These are phyloP conservation scores for Sordariomycetes sp. DNA, from an alignment of 2,329 filamentous ascomycete species.

Conservation along the genomic window DNA sequence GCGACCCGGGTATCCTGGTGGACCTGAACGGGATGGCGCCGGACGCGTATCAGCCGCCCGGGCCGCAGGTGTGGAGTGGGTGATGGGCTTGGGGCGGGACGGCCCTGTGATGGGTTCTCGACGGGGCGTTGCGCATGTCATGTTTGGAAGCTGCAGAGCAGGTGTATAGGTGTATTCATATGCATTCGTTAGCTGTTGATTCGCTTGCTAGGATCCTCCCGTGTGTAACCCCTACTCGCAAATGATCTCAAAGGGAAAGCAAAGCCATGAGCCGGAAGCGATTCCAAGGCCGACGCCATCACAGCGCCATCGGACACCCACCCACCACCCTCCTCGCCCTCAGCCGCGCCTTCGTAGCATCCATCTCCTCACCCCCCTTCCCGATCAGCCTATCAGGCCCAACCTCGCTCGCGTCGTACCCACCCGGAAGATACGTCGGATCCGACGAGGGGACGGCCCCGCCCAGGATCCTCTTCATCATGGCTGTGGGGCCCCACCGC, in stretches of 20 bases:
- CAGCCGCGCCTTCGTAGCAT: background rate
- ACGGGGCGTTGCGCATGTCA: too few species aligned
- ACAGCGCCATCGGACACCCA: background rate
- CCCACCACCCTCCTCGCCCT: background rate
- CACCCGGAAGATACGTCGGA: constrained; percentile 33
- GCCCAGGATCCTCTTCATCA: constrained; percentile 30
- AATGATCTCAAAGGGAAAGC: too few species aligned
- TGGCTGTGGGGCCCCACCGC: constrained; percentile 33
- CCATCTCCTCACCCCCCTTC: constrained; percentile 11
- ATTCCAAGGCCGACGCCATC: background rate
- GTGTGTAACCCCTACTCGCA: too few species aligned
- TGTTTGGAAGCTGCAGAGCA: too few species aligned
- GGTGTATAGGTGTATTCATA: too few species aligned
- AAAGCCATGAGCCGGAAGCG: too few species aligned
- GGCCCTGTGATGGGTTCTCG: too few species aligned
- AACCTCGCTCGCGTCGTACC: constrained; percentile 26
- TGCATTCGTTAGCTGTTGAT: too few species aligned
- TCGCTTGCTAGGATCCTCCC: too few species aligned
- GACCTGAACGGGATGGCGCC: constrained; percentile 11
- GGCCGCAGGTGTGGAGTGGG: constrained; percentile 1
- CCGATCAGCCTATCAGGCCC: constrained; percentile 12
- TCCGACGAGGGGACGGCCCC: constrained; percentile 34
- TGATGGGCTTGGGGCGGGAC: background rate
- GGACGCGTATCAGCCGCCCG: constrained; percentile 4
- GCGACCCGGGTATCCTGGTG: constrained; percentile 34